phyloP scores from a whole-genome alignment of 2,329 filamentous ascomycete species.

The Chalara sp. region DNA sequence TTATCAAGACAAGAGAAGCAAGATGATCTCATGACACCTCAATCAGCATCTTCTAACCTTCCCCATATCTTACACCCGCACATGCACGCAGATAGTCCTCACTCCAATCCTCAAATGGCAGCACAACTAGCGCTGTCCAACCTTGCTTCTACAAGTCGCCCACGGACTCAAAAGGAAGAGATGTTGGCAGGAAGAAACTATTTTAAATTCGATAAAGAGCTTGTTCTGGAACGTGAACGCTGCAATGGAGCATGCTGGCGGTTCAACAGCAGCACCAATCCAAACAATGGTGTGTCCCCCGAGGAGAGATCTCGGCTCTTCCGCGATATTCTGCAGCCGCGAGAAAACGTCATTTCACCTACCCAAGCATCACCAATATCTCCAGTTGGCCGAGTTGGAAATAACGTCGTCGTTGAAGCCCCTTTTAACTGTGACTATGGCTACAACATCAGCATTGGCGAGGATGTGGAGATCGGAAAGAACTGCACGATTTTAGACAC shows the following conservation, averaged over 20 bases:
- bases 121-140: slow-evolving; percentile 27
- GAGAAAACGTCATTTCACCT: slow-evolving; percentile 49
- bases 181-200: slow-evolving; percentile 81
- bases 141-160: slow-evolving; percentile 20
- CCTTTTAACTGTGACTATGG: slow-evolving; percentile 94
- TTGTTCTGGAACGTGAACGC: slow-evolving; percentile 76
- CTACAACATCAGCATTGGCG: slow-evolving; percentile 85
- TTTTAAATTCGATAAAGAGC: slow-evolving; percentile 68
- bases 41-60: slow-evolving; percentile 33
- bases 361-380: slow-evolving; percentile 44
- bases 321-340: slow-evolving; percentile 62
- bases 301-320: slow-evolving; percentile 65
- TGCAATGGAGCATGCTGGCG: slow-evolving; percentile 76
- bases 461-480: slow-evolving; percentile 75
- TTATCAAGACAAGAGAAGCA: slow-evolving; percentile 42
- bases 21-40: slow-evolving; percentile 38
- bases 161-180: slow-evolving; percentile 73
- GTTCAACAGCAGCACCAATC: slow-evolving; percentile 80
- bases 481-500: slow-evolving; percentile 84
- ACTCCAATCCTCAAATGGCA: slow-evolving; percentile 22
- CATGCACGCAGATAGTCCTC: slow-evolving; percentile 22
- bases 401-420: slow-evolving; percentile 71
- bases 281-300: slow-evolving; percentile 62
- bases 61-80: slow-evolving; percentile 42
- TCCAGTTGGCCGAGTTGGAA: slow-evolving; percentile 59